Conservation (phyloP, 2,329 filamentous ascomycete species). For the Aspergillus jensenii region DNA sequence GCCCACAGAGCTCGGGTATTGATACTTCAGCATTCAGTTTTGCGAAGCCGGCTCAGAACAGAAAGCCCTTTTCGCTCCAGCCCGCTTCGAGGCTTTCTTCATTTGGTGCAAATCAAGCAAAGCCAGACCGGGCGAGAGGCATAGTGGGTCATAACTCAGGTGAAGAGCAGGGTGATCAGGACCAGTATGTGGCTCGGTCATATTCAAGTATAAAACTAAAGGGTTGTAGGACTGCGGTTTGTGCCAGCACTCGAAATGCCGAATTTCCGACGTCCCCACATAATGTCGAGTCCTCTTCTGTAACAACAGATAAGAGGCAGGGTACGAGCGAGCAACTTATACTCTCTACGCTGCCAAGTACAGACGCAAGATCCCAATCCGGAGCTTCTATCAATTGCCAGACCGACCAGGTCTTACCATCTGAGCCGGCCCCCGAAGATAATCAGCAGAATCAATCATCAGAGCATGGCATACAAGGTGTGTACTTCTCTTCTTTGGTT, state of each 20-base stretch:
- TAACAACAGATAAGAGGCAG: not conserved
- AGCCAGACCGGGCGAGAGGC: not conserved
- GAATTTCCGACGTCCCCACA: not conserved
- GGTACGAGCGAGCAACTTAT: not conserved
- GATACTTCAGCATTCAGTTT: constrained; percentile 34
- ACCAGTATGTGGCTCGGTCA: not conserved
- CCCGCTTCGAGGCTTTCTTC: constrained; percentile 11
- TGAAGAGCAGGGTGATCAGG: not conserved
- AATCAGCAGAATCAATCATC: not conserved
- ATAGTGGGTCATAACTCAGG: not conserved
- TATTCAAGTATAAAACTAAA: not conserved
- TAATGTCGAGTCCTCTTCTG: not conserved
- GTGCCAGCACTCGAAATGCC: not conserved
- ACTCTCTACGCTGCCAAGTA: not conserved
- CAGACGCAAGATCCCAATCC: not conserved
- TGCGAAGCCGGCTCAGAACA: constrained; percentile 28
- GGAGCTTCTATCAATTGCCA: not conserved
- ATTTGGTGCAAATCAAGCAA: not conserved
- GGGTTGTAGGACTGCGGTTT: not conserved
- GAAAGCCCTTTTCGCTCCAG: constrained; percentile 25
- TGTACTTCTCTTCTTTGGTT: not conserved
- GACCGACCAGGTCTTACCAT: not conserved
- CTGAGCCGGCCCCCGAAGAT: not conserved
- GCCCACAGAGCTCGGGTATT: constrained; percentile 30
- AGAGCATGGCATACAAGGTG: not conserved